Conservation (phyloP, 2,329 filamentous ascomycete species). For the Magnaporthiopsis incrustans region DNA sequence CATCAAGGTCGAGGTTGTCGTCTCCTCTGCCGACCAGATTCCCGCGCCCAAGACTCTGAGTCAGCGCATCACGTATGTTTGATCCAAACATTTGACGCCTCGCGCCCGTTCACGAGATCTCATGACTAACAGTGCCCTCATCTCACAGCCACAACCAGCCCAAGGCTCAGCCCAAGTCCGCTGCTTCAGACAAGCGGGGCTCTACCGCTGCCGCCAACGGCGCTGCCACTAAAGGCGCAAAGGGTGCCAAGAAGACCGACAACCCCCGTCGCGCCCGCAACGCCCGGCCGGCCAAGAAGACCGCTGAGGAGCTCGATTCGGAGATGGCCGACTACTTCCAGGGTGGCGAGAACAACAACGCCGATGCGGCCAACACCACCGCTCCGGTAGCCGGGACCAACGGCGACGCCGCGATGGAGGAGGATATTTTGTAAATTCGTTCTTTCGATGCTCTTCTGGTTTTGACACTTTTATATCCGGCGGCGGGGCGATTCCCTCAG, state of each 20-base stretch:
- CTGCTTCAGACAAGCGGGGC: conserved; percentile 60
- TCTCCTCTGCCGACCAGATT: conserved; percentile 64
- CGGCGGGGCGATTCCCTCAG: neutral
- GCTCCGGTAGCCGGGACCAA: conserved; percentile 27
- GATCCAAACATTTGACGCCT: neutral
- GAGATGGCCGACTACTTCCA: conserved; percentile 97
- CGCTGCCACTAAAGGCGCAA: conserved; percentile 38
- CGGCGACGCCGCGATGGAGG: conserved; percentile 48
- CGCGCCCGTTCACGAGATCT: neutral
- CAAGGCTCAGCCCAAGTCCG: conserved; percentile 74
- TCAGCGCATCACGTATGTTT: conserved; percentile 67
- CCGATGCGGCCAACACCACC: conserved; percentile 35
- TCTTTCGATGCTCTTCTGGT: neutral
- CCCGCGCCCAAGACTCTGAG: conserved; percentile 63
- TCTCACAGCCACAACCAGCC: conserved; percentile 35
- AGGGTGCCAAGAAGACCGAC: conserved; percentile 38
- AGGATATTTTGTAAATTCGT: conserved; percentile 45
- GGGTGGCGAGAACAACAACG: conserved; percentile 23
- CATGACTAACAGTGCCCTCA: neutral
- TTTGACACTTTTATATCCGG: neutral
- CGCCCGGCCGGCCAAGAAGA: conserved; percentile 71
- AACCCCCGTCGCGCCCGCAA: conserved; percentile 44
- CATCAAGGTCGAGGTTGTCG: conserved; percentile 92
- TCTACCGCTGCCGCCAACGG: neutral
- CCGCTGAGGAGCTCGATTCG: conserved; percentile 86